These are phyloP conservation scores for Diutina catenulata DNA, from an alignment of 1,139 yeast genomes.

Conservation along the genomic window DNA sequence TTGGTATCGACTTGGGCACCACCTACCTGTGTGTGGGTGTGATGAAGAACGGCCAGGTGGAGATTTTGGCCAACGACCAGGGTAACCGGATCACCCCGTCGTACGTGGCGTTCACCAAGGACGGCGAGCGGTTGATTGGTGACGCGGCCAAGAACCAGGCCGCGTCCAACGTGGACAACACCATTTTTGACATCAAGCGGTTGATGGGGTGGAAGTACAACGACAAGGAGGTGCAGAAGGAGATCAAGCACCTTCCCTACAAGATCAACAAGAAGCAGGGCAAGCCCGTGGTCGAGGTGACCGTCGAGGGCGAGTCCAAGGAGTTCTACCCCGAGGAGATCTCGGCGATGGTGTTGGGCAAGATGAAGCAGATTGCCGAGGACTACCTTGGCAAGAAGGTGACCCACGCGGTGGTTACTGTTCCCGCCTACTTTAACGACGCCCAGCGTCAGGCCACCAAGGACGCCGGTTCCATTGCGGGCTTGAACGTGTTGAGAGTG, in stretches of 20 bases:
- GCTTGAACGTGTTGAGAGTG: constrained; percentile 47
- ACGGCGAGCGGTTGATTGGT: constrained; percentile 41
- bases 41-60: constrained; percentile 48
- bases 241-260: constrained; percentile 55
- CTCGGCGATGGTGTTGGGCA: constrained; percentile 50
- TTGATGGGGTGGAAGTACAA: constrained; percentile 54
- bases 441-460: constrained; percentile 56
- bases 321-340: constrained; percentile 56
- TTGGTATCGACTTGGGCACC: constrained; percentile 80
- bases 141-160: constrained; percentile 7
- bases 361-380: constrained; percentile 63
- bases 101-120: constrained; percentile 61
- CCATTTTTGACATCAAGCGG: constrained; percentile 60
- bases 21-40: constrained; percentile 68
- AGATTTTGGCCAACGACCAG: constrained; percentile 24
- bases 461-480: constrained; percentile 53
- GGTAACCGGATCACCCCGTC: constrained; percentile 16
- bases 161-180: constrained; percentile 47
- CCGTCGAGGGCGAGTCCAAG: constrained; percentile 54
- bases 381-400: constrained; percentile 49
- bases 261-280: constrained; percentile 44
- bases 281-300: constrained; percentile 51
- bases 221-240: constrained; percentile 46
- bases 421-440: constrained; percentile 52
- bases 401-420: constrained; percentile 68